Evolutionary conservation across 2,329 filamentous ascomycete species (phyloP), one percentile per base, ranked within the genome.

Genomic region (Aspergillus cejpii): DNA sequence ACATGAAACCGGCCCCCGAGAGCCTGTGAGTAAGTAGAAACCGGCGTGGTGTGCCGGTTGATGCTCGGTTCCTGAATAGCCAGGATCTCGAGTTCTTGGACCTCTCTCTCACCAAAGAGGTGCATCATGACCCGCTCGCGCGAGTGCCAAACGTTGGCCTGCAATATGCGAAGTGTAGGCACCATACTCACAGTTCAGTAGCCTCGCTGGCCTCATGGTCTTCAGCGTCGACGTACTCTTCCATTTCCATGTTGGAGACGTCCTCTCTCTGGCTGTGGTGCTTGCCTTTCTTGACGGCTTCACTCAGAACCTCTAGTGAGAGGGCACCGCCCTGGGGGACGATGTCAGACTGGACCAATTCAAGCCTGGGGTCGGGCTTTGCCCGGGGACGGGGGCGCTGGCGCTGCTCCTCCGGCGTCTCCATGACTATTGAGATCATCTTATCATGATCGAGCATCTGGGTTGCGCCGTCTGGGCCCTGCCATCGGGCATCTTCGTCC

Each of bases 31-130:
- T 47, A 43, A 12, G 37, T 48, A 11, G 29, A 31, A 12, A 44
- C 21, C 12, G 39, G 15, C 12, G 43, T 8, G 5, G n/a, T 29
- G 14, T 44, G 11, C 14, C 36, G 29, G 39, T 42, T 36, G 31
- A 49, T 42, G 17, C 23, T 28, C 12, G 26, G 33, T 21, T 46
- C 33, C 27, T 48, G 27, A 27, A 48, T 48, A n/a, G 42, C 38
- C 29, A 48, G 33, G 37, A 45, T 45, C 10, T 48, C 34, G 20
- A 44, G 43, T 2, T 42, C 29, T 1, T 33, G 33, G 24, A 48
- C 29, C 14, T 34, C 42, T 34, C 14, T 42, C 34, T 48, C 34
- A 43, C 34, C 23, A 11, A 45, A 45, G 6, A 48, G 42, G 20
- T 43, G 39, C 26, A 48, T 43, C 24, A 38, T 31, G n/a, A 48